phyloP scores from a whole-genome alignment of 2,329 filamentous ascomycete species.

The Akanthomyces dipterigenus region DNA sequence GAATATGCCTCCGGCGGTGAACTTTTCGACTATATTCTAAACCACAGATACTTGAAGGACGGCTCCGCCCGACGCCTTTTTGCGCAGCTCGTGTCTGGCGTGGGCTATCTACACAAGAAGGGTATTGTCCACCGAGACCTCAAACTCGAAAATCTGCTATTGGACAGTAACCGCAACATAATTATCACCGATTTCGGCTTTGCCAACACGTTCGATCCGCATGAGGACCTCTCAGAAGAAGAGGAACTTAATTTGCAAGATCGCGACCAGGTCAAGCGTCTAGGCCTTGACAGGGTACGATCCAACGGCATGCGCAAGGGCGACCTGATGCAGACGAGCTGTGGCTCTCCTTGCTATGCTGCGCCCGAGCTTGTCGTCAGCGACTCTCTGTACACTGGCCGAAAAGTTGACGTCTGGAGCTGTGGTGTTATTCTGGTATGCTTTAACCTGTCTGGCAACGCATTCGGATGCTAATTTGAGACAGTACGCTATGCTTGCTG shows the following conservation, averaged over 20 bases:
- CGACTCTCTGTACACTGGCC: constrained; percentile 92
- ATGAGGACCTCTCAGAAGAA: constrained; percentile 81
- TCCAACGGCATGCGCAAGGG: constrained; percentile 72
- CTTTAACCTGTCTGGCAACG: constrained; percentile 15
- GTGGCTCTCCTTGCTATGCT: constrained; percentile 95
- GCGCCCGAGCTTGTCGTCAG: constrained; percentile 95
- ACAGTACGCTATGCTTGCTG: constrained; percentile 96
- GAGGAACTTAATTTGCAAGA: constrained; percentile 83
- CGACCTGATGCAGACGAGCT: constrained; percentile 98
- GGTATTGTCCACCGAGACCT: constrained; percentile 96
- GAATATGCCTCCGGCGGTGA: constrained; percentile 98
- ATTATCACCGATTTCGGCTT: constrained; percentile 99
- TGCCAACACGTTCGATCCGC: constrained; percentile 90
- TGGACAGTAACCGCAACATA: constrained; percentile 96
- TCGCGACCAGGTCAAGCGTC: constrained; percentile 78
- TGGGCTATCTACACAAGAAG: constrained; percentile 97
- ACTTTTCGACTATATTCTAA: constrained; percentile 96
- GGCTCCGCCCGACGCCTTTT: constrained; percentile 84
- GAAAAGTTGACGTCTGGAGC: constrained; percentile 98
- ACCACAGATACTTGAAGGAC: constrained; percentile 94
- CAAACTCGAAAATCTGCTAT: constrained; percentile 89
- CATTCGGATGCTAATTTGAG: neutral
- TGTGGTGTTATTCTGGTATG: constrained; percentile 96
- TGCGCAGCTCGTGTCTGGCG: constrained; percentile 90
- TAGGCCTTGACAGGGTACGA: constrained; percentile 76